Conservation (phyloP, 73 alveolate species). For the Tetrahymena elliotti region DNA sequence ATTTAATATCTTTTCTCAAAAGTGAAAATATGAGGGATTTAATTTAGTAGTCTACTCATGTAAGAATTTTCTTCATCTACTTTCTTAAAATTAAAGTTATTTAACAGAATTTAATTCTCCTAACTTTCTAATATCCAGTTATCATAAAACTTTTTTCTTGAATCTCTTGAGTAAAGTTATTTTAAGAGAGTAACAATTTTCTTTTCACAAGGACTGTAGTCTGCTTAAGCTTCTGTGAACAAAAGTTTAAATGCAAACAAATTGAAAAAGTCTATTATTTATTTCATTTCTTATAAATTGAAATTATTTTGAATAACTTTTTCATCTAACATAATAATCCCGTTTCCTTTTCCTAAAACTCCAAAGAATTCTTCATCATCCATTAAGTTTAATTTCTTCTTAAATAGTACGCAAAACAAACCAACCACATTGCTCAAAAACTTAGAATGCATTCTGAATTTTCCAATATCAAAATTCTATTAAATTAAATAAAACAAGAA, state of each 20-base stretch:
- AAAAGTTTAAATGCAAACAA: neutral
- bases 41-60: neutral
- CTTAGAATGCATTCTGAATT: neutral
- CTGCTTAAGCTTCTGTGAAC: neutral
- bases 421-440: neutral
- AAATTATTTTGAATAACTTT: neutral
- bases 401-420: neutral
- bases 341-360: neutral
- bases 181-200: neutral
- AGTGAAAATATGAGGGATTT: neutral
- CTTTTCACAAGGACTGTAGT: neutral
- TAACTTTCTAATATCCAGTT: neutral
- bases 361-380: slow-evolving; percentile 1
- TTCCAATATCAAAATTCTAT: neutral
- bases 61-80: neutral
- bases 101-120: neutral
- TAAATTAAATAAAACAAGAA: neutral
- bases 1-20: neutral
- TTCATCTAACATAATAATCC: neutral
- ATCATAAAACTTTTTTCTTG: neutral
- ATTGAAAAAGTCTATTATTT: neutral
- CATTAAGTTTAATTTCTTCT: neutral
- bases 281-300: neutral
- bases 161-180: neutral
- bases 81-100: neutral